Evolutionary conservation across 306 rosid species (phyloP), one percentile per base, ranked within the genome.

Genomic region (Erythrophleum fordii): DNA sequence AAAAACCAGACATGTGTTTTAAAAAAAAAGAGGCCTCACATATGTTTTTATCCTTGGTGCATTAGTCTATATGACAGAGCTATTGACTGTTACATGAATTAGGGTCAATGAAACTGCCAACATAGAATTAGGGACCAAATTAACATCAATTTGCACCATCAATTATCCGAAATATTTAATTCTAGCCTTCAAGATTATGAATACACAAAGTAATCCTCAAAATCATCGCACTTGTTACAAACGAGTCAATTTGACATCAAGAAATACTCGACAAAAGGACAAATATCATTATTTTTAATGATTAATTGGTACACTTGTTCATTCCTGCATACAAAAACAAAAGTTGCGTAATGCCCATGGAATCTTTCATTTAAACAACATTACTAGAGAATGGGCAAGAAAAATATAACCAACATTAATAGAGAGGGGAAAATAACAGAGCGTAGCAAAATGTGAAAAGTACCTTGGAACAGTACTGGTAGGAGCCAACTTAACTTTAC

Each of bases 391-490:
- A 53, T n/a, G 60, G 31, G 10, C 5, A 10, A 55, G 9, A 58
- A 51, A 58, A 23, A 3, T 5, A 44, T 1, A 8, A 11, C 12
- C 34, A 31, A n/a, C n/a, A 10, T 44, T 44, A 39, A 5, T 0
- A 48, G n/a, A 48, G n/a, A 48, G 48, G 7, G 20, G 9, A 6
- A 6, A n/a, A n/a, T 0, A 52, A 17, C 29, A 35, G n/a, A n/a
- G n/a, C n/a, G n/a, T 1, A 20, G 49, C 13, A 53, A 53, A 13
- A 23, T 48, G 3, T n/a, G 11, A 3, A n/a, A 31, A 18, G 75
- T 83, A 87, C 93, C 90, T 84, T 6, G 84, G 56, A 58, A 75
- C 9, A 12, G 85, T 11, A 9, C 73, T 89, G 1, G 79, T 37
- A 37, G 85, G 25, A 5, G 78, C 28, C 60, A 80, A 44, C 59